Conservation (phyloP, 164 flowering plant genomes). For the Nymphaea colorata region DNA sequence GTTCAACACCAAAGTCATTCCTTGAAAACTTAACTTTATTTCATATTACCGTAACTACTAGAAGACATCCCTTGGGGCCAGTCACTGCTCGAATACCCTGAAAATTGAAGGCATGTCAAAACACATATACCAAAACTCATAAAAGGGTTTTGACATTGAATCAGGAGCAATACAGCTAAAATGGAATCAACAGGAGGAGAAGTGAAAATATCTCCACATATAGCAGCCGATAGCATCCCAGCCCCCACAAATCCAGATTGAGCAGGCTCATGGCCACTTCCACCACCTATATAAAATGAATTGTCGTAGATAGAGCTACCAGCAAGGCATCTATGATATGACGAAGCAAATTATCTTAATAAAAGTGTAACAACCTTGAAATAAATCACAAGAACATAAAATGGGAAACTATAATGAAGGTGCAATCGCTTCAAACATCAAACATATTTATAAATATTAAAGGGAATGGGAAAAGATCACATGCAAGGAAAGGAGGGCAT, state of each 20-base stretch:
- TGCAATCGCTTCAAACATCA: no score
- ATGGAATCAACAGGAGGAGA: slow-evolving; percentile 87
- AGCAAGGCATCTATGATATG: background rate
- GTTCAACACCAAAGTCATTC: no score
- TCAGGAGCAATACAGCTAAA: slow-evolving; percentile 46
- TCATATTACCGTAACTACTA: slow-evolving; percentile 68
- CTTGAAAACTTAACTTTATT: background rate
- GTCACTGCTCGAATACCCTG: slow-evolving; percentile 99
- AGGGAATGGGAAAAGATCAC: no score
- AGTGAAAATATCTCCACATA: slow-evolving; percentile 87
- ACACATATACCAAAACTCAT: background rate
- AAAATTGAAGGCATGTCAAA: slow-evolving; percentile 7
- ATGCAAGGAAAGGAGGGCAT: no score
- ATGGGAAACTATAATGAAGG: background rate
- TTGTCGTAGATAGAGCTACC: background rate
- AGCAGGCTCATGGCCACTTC: slow-evolving; percentile 99
- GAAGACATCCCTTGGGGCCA: slow-evolving; percentile 86
- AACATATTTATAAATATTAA: no score
- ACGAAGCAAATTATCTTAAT: background rate
- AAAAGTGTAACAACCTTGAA: background rate
- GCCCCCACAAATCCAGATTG: slow-evolving; percentile 97
- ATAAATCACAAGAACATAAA: no score
- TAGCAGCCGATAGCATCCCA: slow-evolving; percentile 96
- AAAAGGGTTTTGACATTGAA: background rate
- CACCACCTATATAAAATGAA: slow-evolving; percentile 54